phyloP scores from a whole-genome alignment of 345 rosid genomes.

The Crucihimalaya himalaica region DNA sequence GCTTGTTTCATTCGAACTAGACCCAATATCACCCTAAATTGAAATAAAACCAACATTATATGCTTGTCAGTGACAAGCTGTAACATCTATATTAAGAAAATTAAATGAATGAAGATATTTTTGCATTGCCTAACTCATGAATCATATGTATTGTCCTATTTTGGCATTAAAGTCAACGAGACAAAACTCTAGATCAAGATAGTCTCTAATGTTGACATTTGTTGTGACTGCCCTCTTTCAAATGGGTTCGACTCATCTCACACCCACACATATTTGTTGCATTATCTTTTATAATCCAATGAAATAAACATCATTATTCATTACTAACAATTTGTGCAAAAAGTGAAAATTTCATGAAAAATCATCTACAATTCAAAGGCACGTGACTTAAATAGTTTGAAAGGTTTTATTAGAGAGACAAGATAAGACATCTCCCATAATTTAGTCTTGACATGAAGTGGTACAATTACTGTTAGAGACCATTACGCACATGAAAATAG shows the following conservation, averaged over 20 bases:
- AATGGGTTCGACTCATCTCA: background rate
- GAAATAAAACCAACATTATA: slow-evolving; percentile 5
- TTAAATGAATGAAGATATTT: slow-evolving; percentile 21
- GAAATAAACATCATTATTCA: background rate
- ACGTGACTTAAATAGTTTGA: background rate
- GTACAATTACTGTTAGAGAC: background rate
- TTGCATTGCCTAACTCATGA: slow-evolving; percentile 28
- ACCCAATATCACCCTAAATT: background rate
- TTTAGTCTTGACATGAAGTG: slow-evolving; percentile 12
- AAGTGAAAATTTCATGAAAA: background rate
- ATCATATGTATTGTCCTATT: slow-evolving; percentile 31
- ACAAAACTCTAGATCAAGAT: slow-evolving; percentile 31
- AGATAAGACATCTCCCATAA: background rate
- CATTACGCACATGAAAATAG: slow-evolving; percentile 29
- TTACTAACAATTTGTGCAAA: background rate
- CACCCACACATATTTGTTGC: background rate
- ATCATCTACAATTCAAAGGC: background rate
- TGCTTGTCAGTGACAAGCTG: slow-evolving; percentile 26
- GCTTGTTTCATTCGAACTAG: background rate
- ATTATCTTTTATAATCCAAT: background rate
- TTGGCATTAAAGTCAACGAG: slow-evolving; percentile 38
- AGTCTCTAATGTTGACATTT: slow-evolving; percentile 37
- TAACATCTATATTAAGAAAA: slow-evolving; percentile 27
- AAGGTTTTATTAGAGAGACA: slow-evolving; percentile 5
- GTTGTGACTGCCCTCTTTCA: slow-evolving; percentile 23